phyloP scores from a whole-genome alignment of 2,329 filamentous ascomycete species.

The Nigrospora sphaerica region DNA sequence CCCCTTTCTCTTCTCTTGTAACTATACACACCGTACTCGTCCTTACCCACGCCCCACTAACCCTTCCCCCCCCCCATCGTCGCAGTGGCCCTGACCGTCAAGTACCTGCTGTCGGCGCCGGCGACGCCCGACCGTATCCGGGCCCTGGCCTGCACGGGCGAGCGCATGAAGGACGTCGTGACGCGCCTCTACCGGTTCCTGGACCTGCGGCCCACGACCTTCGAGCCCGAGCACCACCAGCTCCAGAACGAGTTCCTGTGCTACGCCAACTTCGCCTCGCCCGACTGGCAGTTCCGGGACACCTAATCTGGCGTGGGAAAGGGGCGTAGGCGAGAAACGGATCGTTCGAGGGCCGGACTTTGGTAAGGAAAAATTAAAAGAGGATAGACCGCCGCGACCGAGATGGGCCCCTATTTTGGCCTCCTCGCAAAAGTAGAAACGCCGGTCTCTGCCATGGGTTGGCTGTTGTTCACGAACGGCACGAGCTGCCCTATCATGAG shows the following conservation, averaged over 20 bases:
- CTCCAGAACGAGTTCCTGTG: constrained; percentile 77
- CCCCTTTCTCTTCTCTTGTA: not conserved
- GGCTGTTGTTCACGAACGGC: too few species aligned
- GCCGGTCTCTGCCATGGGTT: too few species aligned
- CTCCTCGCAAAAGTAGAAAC: too few species aligned
- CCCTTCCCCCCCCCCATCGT: constrained; percentile 3
- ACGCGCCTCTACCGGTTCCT: constrained; percentile 59
- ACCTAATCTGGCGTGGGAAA: too few species aligned
- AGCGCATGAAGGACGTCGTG: constrained; percentile 63
- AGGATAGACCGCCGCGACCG: too few species aligned
- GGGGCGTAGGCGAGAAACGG: too few species aligned
- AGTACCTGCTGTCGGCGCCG: constrained; percentile 53
- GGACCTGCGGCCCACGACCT: constrained; percentile 58
- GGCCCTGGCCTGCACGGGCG: constrained; percentile 68
- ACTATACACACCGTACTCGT: not conserved
- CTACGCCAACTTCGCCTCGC: constrained; percentile 70
- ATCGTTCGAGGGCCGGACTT: too few species aligned
- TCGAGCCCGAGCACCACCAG: constrained; percentile 61
- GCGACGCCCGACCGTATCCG: constrained; percentile 14
- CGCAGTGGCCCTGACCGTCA: constrained; percentile 63
- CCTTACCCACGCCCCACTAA: not conserved
- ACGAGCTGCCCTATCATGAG: too few species aligned
- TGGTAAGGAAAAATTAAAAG: too few species aligned
- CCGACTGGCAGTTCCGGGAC: constrained; percentile 33
- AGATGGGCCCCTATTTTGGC: too few species aligned